These are phyloP conservation scores for Cladosporium phlei DNA, from an alignment of 2,329 filamentous ascomycete genomes.

Conservation along the genomic window DNA sequence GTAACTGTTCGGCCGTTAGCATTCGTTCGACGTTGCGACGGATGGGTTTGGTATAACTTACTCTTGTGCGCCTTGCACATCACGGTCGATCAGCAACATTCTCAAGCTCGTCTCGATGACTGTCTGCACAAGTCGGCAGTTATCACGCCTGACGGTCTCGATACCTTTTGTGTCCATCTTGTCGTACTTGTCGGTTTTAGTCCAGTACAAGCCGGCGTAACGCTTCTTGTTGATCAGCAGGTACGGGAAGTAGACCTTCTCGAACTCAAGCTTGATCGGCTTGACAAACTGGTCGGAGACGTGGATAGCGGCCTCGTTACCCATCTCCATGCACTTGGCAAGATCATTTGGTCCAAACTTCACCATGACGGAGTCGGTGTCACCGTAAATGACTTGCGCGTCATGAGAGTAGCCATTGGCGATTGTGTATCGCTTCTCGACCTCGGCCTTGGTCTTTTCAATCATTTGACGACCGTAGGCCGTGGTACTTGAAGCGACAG, in stretches of 20 bases:
- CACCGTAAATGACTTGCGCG: conserved; percentile 95
- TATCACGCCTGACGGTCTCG: conserved; percentile 94
- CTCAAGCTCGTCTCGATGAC: conserved; percentile 94
- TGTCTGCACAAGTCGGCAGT: conserved; percentile 89
- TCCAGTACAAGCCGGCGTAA: conserved; percentile 97
- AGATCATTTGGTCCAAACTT: conserved; percentile 92
- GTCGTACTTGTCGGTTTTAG: conserved; percentile 87
- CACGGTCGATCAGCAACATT: conserved; percentile 91
- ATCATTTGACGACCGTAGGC: conserved; percentile 99
- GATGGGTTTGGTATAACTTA: conserved; percentile 48
- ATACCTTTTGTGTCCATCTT: conserved; percentile 99
- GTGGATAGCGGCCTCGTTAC: conserved; percentile 82
- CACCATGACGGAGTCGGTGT: conserved; percentile 99
- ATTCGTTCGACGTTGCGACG: conserved; percentile 15
- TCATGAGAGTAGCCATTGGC: conserved; percentile 93
- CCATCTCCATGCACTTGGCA: conserved; percentile 84
- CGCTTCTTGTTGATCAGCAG: conserved; percentile 99
- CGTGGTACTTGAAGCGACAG: conserved; percentile 94
- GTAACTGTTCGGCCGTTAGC: conserved; percentile 59
- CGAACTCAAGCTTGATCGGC: conserved; percentile 98
- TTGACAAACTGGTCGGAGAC: conserved; percentile 92
- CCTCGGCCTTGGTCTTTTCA: conserved; percentile 94
- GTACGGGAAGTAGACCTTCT: conserved; percentile 98
- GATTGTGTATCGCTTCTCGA: conserved; percentile 82
- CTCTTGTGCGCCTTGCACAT: conserved; percentile 88